Conservation (phyloP, 108 stramenopile species). For the Skeletonema menzelii region DNA sequence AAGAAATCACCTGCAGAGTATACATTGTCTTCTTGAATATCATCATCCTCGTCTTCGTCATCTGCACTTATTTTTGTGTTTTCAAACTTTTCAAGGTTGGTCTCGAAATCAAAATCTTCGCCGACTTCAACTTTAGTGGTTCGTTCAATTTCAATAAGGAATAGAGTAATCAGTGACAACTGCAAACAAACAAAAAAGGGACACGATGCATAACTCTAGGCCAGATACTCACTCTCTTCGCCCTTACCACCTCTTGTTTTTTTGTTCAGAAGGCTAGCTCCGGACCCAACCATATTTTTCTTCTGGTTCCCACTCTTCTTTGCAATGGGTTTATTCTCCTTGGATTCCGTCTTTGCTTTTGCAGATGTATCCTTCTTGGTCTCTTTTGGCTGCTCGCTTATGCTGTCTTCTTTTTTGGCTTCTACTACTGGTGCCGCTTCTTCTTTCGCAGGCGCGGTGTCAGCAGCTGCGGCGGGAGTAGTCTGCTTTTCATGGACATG, state of each 20-base stretch:
- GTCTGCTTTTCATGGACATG: conserved; percentile 88
- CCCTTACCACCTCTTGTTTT: conserved; percentile 68
- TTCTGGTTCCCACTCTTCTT: conserved; percentile 28
- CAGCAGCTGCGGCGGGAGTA: conserved; percentile 14
- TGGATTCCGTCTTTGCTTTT: conserved; percentile 9
- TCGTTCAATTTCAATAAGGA: neutral
- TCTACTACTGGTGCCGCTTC: conserved; percentile 6
- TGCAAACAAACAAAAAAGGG: conserved; percentile 6
- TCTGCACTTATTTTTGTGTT: conserved; percentile 43
- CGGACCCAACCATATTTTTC: conserved; percentile 63
- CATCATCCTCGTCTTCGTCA: conserved; percentile 31
- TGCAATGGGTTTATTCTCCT: conserved; percentile 15
- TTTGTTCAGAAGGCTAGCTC: conserved; percentile 75
- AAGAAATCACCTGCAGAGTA: conserved; percentile 87
- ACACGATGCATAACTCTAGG: neutral
- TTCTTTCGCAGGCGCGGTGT: conserved; percentile 3
- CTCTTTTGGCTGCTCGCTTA: neutral
- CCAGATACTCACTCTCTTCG: conserved; percentile 41
- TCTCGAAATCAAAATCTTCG: conserved; percentile 81
- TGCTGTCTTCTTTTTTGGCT: conserved; percentile 10
- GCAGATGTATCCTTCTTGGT: conserved; percentile 12
- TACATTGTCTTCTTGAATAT: conserved; percentile 34
- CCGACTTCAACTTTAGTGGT: conserved; percentile 12
- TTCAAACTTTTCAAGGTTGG: conserved; percentile 70
- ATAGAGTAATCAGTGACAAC: neutral